Base-by-base conservation (phyloP, 768 basidiomycete species). In the Trametes sanguinea region DNA sequence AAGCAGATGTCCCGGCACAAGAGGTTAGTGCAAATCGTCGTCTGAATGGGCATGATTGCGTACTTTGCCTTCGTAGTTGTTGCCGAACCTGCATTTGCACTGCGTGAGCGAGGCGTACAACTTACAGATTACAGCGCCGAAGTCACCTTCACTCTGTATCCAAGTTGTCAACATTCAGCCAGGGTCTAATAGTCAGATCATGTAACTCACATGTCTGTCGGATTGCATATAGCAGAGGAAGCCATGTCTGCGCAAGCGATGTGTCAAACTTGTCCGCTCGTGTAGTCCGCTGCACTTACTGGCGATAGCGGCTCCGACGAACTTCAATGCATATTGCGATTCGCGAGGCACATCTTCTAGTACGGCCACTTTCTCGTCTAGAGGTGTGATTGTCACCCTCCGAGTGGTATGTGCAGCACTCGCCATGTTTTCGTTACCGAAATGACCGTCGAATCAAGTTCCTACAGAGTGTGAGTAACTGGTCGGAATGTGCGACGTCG, bases 211-310 rank as follows among this genome's bases (percentile, higher is more conserved):
- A 76, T 72, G 51, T 76, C 76, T 29, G 74, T 64, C 1, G 76
- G 76, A 51, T 76, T 76, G 55, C 67, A 76, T 45, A 76, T 66
- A 2, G 69, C 75, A 9, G 74, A 74, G 1, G 73, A 72, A 6
- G 69, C 60, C 76, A 76, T 76, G 47, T 74, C 76, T 76, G 54
- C 13, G 5, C 8, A 40, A 9, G 11, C 10, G 16, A n/a, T 39
- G 7, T 16, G 30, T 6, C n/a, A 10, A 32, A 8, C 8, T 16
- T 45, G 17, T 14, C 13, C 9, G 2, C 11, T 37, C 11, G 6
- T 37, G 35, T 43, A 16, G 7, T 6, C 42, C 7, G 2, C 14
- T 43, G 9, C 16, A 67, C 73, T 57, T 65, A 74, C 73, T 73
- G 46, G 68, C 68, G 45, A 73, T 52, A 7, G 71, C 71, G 2